Percentiles rank a stretch among this genome's conserved stretches.
Conservation (phyloP, 495 filamentous ascomycete species). For the Penicillium turbatum region DNA sequence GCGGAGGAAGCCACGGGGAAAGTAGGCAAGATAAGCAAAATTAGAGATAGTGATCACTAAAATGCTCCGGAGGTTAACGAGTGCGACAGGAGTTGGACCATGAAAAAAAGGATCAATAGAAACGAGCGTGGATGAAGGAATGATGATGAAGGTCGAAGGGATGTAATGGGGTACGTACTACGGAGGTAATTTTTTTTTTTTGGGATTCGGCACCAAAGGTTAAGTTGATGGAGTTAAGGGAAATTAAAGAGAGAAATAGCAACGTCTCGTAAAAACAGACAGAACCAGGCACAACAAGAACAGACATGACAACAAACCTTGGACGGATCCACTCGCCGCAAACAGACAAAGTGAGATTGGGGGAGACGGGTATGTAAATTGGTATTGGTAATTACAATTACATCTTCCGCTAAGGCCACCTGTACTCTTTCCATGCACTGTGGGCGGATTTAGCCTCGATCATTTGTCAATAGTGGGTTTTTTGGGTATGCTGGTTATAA, state of each 20-base stretch:
- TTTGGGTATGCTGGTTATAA: not conserved
- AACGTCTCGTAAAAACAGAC: not conserved
- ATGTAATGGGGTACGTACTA: slow-evolving; percentile 23
- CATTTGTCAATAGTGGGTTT: not conserved
- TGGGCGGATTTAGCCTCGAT: no score
- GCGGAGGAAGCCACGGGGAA: slow-evolving; percentile 46
- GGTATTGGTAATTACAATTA: not conserved
- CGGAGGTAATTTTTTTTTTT: slow-evolving; percentile 9
- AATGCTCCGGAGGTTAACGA: slow-evolving; percentile 19
- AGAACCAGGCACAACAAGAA: not conserved
- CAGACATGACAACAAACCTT: not conserved
- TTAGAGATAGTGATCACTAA: slow-evolving; percentile 20
- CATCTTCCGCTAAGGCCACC: slow-evolving; percentile 18
- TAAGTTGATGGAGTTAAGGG: not conserved
- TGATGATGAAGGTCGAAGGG: slow-evolving; percentile 22
- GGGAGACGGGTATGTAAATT: not conserved
- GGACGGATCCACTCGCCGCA: slow-evolving; percentile 1
- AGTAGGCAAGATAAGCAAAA: slow-evolving; percentile 15
- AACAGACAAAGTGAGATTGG: not conserved
- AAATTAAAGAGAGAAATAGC: slow-evolving; percentile 9
- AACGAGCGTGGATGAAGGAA: slow-evolving; percentile 36
- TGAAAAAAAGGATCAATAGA: slow-evolving; percentile 17
- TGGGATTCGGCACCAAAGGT: slow-evolving; percentile 7
- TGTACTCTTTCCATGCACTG: slow-evolving; percentile 5
- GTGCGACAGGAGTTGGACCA: slow-evolving; percentile 20